Evolutionary conservation across 768 basidiomycete species (phyloP).

Genomic region (Tulasnella sp.): DNA sequence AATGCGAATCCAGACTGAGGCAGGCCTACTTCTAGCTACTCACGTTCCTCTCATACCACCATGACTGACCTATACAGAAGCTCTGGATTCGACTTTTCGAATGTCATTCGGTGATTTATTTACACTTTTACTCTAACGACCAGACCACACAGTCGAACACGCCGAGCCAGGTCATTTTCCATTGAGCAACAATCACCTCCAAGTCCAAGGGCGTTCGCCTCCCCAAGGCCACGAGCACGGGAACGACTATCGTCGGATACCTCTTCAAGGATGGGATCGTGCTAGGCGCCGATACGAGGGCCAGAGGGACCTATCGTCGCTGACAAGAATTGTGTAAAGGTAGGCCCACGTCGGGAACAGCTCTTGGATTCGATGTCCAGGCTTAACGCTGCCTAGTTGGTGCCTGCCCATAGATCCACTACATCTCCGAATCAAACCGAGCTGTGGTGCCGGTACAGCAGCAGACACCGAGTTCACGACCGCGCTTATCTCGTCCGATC

Average conservation of each 20-base stretch:
- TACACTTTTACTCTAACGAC: no score
- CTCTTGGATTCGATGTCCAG: background rate
- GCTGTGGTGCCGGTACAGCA: constrained; percentile 98
- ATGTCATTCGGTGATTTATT: constrained; percentile 65
- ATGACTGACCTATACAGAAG: constrained; percentile 21
- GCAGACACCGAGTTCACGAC: constrained; percentile 96
- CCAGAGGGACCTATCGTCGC: constrained; percentile 91
- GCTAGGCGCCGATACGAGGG: constrained; percentile 93
- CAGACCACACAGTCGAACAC: no score
- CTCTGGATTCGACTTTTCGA: constrained; percentile 72
- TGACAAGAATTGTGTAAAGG: constrained; percentile 99
- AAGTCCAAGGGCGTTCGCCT: constrained; percentile 59
- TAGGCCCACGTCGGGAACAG: constrained; percentile 28
- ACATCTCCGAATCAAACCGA: constrained; percentile 91
- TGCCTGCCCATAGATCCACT: constrained; percentile 68
- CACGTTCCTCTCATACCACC: background rate
- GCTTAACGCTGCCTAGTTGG: background rate
- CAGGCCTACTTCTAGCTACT: background rate
- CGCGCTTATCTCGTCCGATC: constrained; percentile 90
- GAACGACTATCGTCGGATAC: constrained; percentile 97
- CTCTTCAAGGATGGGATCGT: constrained; percentile 88
- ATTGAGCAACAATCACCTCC: constrained; percentile 60
- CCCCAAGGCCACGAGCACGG: constrained; percentile 84
- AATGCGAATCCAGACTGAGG: constrained; percentile 10
- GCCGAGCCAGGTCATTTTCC: background rate